Base-by-base conservation (phyloP, 1,139 yeast species). In the Candida dubliniensis region DNA sequence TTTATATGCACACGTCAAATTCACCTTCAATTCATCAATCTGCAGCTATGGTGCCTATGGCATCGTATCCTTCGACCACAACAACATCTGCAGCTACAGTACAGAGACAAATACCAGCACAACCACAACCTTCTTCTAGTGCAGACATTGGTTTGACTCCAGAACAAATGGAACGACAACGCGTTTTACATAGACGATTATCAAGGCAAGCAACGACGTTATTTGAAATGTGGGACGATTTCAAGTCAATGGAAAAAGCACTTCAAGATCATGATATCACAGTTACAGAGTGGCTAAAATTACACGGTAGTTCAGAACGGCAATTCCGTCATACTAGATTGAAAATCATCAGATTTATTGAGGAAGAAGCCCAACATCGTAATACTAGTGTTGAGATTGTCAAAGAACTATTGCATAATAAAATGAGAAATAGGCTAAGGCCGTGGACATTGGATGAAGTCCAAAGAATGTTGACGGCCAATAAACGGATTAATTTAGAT, bases 361-460 rank as follows among this genome's bases (percentile, higher is more conserved):
- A 67, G 48, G 66, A 64, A 38, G 72, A 67, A 48, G 67, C 70
- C 2, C 48, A 49, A 23, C 47, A 65, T 39, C 51, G 61, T 12
- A 53, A 58, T 26, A 34, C 45, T 23, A 46, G 54, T 13, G 61
- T 62, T 10, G 71, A 65, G 39, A 46, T 45, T n/a, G 49, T 66
- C 9, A 67, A 66, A 45, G 68, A 66, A 34, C 58, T 57, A 44
- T 54, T 67, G 14, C 69, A 67, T 43, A 54, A 54, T 24, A 66
- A 66, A 43, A 67, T 67, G 71, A 56, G 64, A 43, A 65, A 66
- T 49, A 46, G 71, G 34, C 47, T 54, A 35, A 55, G 68, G 44
- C 71, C 71, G 1, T 66, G 71, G 71, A 66, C 72, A 8, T 55
- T 67, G 42, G 72, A 67, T 50, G 71, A 67, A 51, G 69, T 67